Percentiles rank a stretch among this genome's conserved stretches.
Evolutionary conservation across 2,329 filamentous ascomycete species (phyloP).

Genomic region (Clonostachys solani): DNA sequence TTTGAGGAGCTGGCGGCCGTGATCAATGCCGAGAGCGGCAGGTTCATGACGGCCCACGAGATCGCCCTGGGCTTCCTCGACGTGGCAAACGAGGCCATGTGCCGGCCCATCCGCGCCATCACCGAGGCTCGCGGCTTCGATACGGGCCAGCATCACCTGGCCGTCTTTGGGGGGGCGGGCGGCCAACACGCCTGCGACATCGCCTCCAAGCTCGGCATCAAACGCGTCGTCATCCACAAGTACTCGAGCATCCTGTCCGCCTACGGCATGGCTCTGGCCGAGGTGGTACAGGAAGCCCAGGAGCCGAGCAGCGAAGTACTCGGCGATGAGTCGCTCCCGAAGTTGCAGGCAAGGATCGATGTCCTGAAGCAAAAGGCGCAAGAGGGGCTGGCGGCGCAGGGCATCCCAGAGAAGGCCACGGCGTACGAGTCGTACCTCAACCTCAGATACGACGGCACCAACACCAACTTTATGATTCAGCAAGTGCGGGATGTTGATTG

Average conservation of each 20-base stretch:
- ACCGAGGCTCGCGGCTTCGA: slow-evolving; percentile 20
- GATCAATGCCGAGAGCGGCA: slow-evolving; percentile 15
- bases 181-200: slow-evolving; percentile 23
- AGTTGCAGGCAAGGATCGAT: too few species aligned
- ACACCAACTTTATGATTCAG: slow-evolving; percentile 35
- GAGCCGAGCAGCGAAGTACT: slow-evolving; percentile 9
- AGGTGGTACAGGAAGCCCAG: slow-evolving; percentile 22
- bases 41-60: slow-evolving; percentile 7
- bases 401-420: slow-evolving; percentile 13
- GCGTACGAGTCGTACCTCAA: slow-evolving; percentile 37
- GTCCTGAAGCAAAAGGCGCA: too few species aligned
- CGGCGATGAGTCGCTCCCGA: too few species aligned
- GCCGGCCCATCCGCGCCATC: slow-evolving; percentile 53
- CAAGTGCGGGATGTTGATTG: not conserved
- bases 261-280: slow-evolving; percentile 25
- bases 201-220: slow-evolving; percentile 20
- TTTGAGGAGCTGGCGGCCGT: slow-evolving; percentile 31
- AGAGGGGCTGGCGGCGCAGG: not conserved
- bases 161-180: slow-evolving; percentile 15
- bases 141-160: slow-evolving; percentile 14
- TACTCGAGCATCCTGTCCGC: slow-evolving; percentile 27
- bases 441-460: slow-evolving; percentile 36
- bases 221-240: slow-evolving; percentile 19
- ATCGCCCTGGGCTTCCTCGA: slow-evolving; percentile 67
- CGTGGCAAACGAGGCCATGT: slow-evolving; percentile 73